phyloP scores from a whole-genome alignment of 1,139 yeast species.

The Ogataea hybrid region DNA sequence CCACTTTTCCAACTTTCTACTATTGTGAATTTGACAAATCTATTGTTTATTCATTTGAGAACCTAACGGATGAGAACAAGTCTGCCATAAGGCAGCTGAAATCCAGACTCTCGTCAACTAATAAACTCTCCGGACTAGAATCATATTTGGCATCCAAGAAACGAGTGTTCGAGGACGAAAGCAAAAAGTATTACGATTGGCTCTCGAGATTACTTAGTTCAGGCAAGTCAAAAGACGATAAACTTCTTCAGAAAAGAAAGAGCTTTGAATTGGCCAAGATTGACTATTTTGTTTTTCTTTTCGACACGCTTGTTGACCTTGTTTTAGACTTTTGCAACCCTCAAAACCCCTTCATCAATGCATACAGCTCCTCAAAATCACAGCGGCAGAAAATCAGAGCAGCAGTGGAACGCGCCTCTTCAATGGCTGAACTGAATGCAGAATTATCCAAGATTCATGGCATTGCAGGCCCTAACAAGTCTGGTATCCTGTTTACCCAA shows the following conservation, averaged over 20 bases:
- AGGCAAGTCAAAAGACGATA: conserved; percentile 63
- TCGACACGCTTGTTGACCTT: conserved; percentile 52
- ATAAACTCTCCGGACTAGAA: conserved; percentile 13
- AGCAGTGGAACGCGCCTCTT: conserved; percentile 20
- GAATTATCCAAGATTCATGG: conserved; percentile 13
- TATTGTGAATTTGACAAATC: conserved; percentile 24
- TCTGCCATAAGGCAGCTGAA: conserved; percentile 15
- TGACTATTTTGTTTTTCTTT: conserved; percentile 66
- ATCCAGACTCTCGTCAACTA: conserved; percentile 13
- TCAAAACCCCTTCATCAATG: conserved; percentile 20
- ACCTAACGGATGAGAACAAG: conserved; percentile 18
- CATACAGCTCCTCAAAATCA: conserved; percentile 11
- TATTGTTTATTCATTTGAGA: conserved; percentile 11
- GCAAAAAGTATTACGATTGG: conserved; percentile 76
- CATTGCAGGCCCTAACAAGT: conserved; percentile 17
- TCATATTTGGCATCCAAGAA: conserved; percentile 24
- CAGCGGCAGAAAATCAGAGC: conserved; percentile 18
- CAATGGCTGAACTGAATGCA: conserved; percentile 18
- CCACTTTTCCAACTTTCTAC: conserved; percentile 33
- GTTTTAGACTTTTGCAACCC: conserved; percentile 36
- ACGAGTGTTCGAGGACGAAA: conserved; percentile 62
- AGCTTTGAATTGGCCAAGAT: conserved; percentile 67
- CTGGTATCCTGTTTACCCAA: conserved; percentile 36
- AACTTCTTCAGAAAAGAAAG: conserved; percentile 56
- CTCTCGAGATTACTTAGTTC: conserved; percentile 64